A percentile compares a stretch with the other conserved stretches of the same genome.
Conservation (phyloP, 2,329 filamentous ascomycete genomes). For the Colletotrichum lupini region DNA sequence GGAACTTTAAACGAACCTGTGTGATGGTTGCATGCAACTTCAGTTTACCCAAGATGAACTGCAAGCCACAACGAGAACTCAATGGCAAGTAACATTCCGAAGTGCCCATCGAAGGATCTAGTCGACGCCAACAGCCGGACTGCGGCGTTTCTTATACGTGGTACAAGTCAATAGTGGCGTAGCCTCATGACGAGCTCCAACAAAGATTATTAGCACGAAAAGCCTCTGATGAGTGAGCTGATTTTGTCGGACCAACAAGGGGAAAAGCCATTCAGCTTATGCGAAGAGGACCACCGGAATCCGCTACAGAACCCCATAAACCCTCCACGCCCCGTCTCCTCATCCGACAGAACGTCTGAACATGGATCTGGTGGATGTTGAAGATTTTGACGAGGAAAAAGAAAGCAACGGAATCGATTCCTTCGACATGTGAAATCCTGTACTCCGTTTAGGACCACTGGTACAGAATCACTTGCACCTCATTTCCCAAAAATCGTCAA, state of each 20-base stretch:
- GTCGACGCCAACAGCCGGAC: not conserved
- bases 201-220: not conserved
- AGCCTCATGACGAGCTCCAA: not conserved
- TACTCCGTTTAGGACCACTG: not conserved
- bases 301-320: slow-evolving; percentile 1
- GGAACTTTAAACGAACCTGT: slow-evolving; percentile 22
- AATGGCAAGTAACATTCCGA: not conserved
- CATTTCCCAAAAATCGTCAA: not conserved
- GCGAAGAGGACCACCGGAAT: not conserved
- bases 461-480: not conserved
- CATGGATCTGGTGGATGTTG: not conserved
- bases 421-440: not conserved
- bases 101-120: not conserved
- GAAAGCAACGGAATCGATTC: not conserved
- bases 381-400: not conserved
- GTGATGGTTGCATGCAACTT: not conserved
- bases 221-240: not conserved
- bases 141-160: not conserved
- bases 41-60: slow-evolving; percentile 15
- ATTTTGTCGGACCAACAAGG: not conserved
- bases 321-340: not conserved
- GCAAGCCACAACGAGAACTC: not conserved
- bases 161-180: not conserved
- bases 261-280: not conserved
- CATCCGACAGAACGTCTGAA: not conserved